Evolutionary conservation across 2,329 filamentous ascomycete genomes (phyloP).

Genomic region (Aureobasidium melanogenum): DNA sequence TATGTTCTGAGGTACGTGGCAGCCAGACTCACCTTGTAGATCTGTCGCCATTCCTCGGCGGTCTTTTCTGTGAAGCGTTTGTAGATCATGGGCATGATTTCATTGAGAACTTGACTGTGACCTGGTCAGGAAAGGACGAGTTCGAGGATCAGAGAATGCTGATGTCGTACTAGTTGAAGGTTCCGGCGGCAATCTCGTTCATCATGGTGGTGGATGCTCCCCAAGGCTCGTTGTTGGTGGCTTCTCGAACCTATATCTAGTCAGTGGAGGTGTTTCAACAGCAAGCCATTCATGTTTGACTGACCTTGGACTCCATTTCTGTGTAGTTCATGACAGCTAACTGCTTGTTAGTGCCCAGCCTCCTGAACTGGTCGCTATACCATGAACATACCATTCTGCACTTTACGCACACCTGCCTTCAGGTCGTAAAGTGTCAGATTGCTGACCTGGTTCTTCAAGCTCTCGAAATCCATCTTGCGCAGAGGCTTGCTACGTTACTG

Average conservation of each 20-base stretch:
- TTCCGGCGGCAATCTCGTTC: conserved; percentile 97
- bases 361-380: neutral
- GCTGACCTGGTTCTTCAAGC: conserved; percentile 75
- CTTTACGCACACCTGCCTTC: conserved; percentile 89
- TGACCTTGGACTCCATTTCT: conserved; percentile 72
- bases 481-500: conserved; percentile 6
- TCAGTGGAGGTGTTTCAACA: neutral
- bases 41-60: conserved; percentile 97
- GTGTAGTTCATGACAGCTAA: conserved; percentile 96
- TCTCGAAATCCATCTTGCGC: conserved; percentile 71
- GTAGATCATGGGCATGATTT: conserved; percentile 99
- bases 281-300: conserved; percentile 11
- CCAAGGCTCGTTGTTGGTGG: conserved; percentile 99
- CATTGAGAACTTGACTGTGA: conserved; percentile 84
- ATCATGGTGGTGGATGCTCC: conserved; percentile 74
- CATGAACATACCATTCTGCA: conserved; percentile 76
- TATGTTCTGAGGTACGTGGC: conserved; percentile 16
- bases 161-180: conserved; percentile 82
- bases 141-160: neutral
- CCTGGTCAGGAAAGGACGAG: conserved; percentile 18
- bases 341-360: conserved; percentile 7
- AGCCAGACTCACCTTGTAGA: conserved; percentile 69
- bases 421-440: conserved; percentile 91
- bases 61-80: conserved; percentile 97
- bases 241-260: conserved; percentile 71